Evolutionary conservation across 2,329 filamentous ascomycete genomes (phyloP).

Genomic region (Fulvia fulva): DNA sequence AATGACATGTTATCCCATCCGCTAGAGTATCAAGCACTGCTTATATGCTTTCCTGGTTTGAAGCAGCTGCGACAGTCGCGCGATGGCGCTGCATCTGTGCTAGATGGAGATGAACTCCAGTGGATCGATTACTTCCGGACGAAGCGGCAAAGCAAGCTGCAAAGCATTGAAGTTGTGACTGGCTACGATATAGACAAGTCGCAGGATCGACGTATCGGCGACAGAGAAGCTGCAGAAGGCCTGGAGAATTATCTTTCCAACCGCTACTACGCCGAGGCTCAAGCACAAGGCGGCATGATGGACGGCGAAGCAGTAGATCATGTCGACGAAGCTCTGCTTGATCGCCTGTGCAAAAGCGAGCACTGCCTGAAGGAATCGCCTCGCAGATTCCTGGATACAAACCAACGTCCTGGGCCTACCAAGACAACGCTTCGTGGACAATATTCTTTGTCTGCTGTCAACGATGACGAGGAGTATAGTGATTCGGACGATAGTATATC

Average conservation of each 20-base stretch:
- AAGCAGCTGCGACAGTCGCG: background rate
- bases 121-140: background rate
- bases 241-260: background rate
- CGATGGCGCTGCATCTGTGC: background rate
- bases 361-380: background rate
- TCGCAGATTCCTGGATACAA: too few relatives aligned
- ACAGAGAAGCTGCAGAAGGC: background rate
- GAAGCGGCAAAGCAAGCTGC: background rate
- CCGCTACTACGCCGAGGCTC: background rate
- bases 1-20: background rate
- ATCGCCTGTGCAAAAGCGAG: background rate
- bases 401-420: background rate
- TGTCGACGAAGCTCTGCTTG: background rate
- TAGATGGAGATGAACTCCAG: background rate
- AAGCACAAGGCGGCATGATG: background rate
- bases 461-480: background rate
- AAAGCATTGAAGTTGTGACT: background rate
- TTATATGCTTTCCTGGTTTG: background rate
- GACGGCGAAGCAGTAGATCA: background rate
- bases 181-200: background rate
- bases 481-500: background rate
- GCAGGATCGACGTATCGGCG: background rate
- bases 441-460: background rate
- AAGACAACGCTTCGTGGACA: background rate
- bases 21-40: background rate